Conservation (phyloP, 805 yeast species). For the Hanseniaspora meyeri region DNA sequence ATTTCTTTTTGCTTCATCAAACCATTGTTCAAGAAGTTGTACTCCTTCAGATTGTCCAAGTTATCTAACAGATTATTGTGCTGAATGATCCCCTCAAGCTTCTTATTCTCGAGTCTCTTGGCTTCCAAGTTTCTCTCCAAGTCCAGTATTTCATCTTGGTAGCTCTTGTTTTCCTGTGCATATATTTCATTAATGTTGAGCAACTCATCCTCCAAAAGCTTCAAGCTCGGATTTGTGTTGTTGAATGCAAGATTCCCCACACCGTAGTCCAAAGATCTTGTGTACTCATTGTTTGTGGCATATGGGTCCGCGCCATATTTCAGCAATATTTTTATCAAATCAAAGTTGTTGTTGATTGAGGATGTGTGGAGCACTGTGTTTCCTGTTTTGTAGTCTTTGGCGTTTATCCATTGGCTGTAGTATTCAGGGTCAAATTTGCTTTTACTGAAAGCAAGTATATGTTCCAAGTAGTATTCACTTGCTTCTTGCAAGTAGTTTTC, state of each 20-base stretch:
- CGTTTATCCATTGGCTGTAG: slow-evolving; percentile 63
- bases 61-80: background rate
- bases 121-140: slow-evolving; percentile 47
- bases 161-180: slow-evolving; percentile 41
- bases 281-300: slow-evolving; percentile 71
- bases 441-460: slow-evolving; percentile 52
- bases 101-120: slow-evolving; percentile 41
- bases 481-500: slow-evolving; percentile 68
- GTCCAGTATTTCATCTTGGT: slow-evolving; percentile 39
- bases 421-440: slow-evolving; percentile 23
- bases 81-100: slow-evolving; percentile 33
- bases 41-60: slow-evolving; percentile 18
- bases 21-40: slow-evolving; percentile 35
- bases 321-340: slow-evolving; percentile 65
- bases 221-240: background rate
- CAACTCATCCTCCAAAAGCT: slow-evolving; percentile 28
- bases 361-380: slow-evolving; percentile 91
- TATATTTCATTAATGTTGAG: slow-evolving; percentile 46
- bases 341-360: slow-evolving; percentile 72
- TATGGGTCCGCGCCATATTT: slow-evolving; percentile 80
- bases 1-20: slow-evolving; percentile 43
- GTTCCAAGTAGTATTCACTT: slow-evolving; percentile 58
- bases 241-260: slow-evolving; percentile 17
- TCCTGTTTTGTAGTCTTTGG: slow-evolving; percentile 78
- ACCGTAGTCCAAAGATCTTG: slow-evolving; percentile 79